phyloP scores from a whole-genome alignment of 2,329 filamentous ascomycete species.

The Chrysoporthe austroafricana region DNA sequence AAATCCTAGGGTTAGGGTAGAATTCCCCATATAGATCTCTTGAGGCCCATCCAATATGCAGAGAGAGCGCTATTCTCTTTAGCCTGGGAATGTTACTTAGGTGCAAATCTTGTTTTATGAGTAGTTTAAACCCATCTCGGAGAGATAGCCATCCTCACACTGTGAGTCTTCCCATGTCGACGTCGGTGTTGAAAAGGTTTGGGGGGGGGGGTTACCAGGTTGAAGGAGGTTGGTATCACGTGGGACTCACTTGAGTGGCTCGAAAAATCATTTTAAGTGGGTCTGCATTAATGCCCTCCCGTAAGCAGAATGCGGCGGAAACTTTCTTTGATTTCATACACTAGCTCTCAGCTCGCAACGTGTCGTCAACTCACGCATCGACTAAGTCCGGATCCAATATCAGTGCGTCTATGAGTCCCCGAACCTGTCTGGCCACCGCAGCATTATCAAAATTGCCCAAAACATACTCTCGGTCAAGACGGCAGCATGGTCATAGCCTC shows the following conservation, averaged over 20 bases:
- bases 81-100: neutral
- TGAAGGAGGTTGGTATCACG: neutral
- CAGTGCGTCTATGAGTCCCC: neutral
- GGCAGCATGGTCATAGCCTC: neutral
- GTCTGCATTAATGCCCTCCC: neutral
- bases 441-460: neutral
- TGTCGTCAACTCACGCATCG: neutral
- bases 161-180: neutral
- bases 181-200: neutral
- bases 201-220: neutral
- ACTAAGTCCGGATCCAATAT: neutral
- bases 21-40: neutral
- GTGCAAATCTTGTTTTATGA: neutral
- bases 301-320: neutral
- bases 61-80: neutral
- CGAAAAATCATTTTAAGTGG: constrained; percentile 2
- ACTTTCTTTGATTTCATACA: neutral
- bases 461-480: neutral
- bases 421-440: neutral
- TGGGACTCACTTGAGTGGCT: neutral
- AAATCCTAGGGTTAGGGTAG: too few relatives aligned
- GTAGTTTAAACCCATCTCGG: neutral
- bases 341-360: neutral
- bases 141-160: too few relatives aligned
- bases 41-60: neutral